Evolutionary conservation across 345 rosid genomes (phyloP).

Genomic region (Erucastrum elatum): DNA sequence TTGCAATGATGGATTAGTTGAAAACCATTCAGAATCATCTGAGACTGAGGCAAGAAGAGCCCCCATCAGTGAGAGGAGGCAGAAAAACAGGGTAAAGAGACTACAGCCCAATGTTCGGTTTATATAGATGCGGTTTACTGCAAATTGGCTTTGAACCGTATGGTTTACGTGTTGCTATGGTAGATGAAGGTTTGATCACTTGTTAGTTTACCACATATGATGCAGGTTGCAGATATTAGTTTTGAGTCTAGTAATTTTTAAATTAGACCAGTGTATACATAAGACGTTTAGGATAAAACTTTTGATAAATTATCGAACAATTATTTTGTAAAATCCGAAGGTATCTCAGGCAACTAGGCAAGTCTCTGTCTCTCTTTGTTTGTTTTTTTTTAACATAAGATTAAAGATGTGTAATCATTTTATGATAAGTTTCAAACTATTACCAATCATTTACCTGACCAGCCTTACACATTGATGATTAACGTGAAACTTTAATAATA

Average conservation of each 20-base stretch:
- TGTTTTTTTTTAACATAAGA: background rate
- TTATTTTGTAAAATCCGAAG: constrained; percentile 29
- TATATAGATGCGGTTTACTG: background rate
- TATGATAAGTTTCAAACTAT: constrained; percentile 5
- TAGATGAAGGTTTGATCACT: constrained; percentile 13
- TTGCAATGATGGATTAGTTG: constrained; percentile 9
- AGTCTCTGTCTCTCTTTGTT: background rate
- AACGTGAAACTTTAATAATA: constrained; percentile 22
- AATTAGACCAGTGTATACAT: constrained; percentile 26
- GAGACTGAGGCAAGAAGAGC: constrained; percentile 3
- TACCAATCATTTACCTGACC: constrained; percentile 22
- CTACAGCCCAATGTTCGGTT: background rate
- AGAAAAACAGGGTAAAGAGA: background rate
- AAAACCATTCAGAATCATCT: background rate
- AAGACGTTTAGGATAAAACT: constrained; percentile 24
- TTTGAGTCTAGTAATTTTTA: constrained; percentile 4
- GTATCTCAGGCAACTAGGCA: constrained; percentile 6
- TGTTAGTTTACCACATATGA: constrained; percentile 9
- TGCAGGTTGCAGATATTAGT: constrained; percentile 20
- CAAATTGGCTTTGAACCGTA: constrained; percentile 19
- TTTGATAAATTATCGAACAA: constrained; percentile 16
- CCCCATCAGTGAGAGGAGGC: background rate
- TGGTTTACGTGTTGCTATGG: constrained; percentile 12
- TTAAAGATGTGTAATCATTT: background rate
- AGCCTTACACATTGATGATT: constrained; percentile 19